phyloP scores from a whole-genome alignment of 2,329 filamentous ascomycete species.

The Phoma sp. region DNA sequence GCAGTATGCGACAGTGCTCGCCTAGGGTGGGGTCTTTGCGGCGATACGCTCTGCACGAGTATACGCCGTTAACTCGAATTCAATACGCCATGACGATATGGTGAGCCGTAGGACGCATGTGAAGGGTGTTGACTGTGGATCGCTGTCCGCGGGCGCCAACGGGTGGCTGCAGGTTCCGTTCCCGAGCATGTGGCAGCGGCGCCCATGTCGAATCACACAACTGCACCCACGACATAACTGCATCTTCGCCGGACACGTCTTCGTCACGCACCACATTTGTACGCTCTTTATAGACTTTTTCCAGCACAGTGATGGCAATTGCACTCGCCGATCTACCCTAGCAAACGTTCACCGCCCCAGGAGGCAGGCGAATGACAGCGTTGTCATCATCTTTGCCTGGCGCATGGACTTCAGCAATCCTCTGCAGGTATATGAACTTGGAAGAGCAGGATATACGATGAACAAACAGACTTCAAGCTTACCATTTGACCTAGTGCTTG shows the following conservation, averaged over 20 bases:
- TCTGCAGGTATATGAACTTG: too few species aligned
- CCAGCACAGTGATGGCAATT: too few species aligned
- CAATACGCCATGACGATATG: neutral
- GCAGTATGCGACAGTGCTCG: neutral
- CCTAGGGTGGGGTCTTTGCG: neutral
- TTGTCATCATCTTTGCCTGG: too few species aligned
- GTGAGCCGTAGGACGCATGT: conserved; percentile 2
- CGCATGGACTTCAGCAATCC: too few species aligned
- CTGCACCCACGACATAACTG: neutral
- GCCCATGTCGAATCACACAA: neutral
- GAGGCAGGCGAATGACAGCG: too few species aligned
- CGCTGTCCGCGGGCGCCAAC: neutral
- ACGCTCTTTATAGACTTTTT: too few species aligned
- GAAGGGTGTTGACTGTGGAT: conserved; percentile 5
- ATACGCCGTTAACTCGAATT: neutral
- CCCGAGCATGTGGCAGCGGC: conserved; percentile 1
- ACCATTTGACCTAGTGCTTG: too few species aligned
- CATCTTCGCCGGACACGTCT: too few species aligned
- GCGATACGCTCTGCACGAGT: neutral
- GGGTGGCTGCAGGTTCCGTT: conserved; percentile 6
- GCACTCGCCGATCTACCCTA: too few species aligned
- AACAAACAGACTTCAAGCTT: neutral
- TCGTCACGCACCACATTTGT: too few species aligned
- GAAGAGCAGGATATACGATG: too few species aligned
- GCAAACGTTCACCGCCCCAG: too few species aligned